A percentile compares a stretch with the other conserved stretches of the same genome.
Conservation (phyloP, 345 rosid species). For the Populus alba region DNA sequence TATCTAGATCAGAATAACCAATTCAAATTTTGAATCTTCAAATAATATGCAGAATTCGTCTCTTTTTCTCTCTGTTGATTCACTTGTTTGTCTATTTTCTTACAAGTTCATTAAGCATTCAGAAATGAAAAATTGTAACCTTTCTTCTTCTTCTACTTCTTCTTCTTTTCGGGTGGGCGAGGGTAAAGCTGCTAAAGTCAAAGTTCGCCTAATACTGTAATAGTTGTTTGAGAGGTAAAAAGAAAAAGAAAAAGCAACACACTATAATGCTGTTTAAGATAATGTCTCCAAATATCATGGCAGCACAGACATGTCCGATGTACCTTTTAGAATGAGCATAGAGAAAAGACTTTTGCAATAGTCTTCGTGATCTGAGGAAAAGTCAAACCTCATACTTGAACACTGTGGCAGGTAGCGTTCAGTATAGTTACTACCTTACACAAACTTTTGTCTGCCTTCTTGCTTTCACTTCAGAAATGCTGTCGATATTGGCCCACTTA, state of each 20-base stretch:
- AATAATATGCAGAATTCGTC: neutral
- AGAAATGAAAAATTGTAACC: neutral
- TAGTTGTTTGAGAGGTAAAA: neutral
- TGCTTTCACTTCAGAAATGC: neutral
- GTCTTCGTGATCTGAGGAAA: neutral
- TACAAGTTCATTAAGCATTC: neutral
- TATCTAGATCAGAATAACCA: neutral
- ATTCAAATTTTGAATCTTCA: neutral
- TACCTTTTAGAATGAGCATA: neutral
- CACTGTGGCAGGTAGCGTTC: neutral
- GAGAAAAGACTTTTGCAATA: neutral
- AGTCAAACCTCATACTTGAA: neutral
- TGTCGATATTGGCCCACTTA: neutral
- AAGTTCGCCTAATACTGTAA: neutral
- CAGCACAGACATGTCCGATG: neutral
- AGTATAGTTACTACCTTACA: no score
- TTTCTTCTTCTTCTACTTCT: no score
- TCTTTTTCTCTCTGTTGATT: neutral
- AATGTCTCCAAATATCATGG: slow-evolving; percentile 1
- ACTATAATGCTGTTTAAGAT: neutral
- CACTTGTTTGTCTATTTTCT: neutral
- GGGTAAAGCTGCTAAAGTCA: neutral
- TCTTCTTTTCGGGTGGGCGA: neutral
- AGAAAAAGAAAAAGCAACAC: neutral
- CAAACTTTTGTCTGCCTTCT: neutral